A percentile compares a stretch with the other conserved stretches of the same genome.
phyloP scores from a whole-genome alignment of 805 yeast species.

The Jamesozyma lodderae region DNA sequence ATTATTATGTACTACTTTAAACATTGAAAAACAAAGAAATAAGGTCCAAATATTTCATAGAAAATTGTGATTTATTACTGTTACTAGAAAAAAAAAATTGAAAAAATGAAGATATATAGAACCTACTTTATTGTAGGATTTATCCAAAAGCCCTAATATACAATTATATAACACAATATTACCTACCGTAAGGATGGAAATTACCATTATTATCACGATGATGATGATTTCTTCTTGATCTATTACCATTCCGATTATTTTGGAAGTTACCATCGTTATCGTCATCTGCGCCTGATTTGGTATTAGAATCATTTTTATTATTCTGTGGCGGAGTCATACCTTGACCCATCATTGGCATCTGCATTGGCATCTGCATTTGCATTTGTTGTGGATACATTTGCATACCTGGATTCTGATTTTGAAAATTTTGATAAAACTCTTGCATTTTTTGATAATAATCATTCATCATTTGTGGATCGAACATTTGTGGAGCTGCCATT shows the following conservation, averaged over 20 bases:
- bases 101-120: too few relatives aligned
- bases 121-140: too few relatives aligned
- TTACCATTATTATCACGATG: slow-evolving; percentile 3
- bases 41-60: too few relatives aligned
- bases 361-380: slow-evolving; percentile 20
- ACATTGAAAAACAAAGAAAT: too few relatives aligned
- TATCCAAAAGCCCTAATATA: too few relatives aligned
- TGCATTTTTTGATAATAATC: slow-evolving; percentile 58
- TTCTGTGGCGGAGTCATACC: slow-evolving; percentile 7
- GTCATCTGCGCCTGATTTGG: too few relatives aligned
- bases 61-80: too few relatives aligned
- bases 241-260: neutral
- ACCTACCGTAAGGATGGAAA: slow-evolving; percentile 4
- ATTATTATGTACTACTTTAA: slow-evolving; percentile 1
- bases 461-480: slow-evolving; percentile 47
- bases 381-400: slow-evolving; percentile 28
- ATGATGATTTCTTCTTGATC: slow-evolving; percentile 5
- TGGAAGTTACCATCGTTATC: slow-evolving; percentile 21
- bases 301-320: slow-evolving; percentile 11
- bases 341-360: slow-evolving; percentile 21
- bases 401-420: slow-evolving; percentile 28
- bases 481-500: slow-evolving; percentile 26
- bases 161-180: too few relatives aligned
- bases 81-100: too few relatives aligned
- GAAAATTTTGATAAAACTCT: slow-evolving; percentile 35